Evolutionary conservation across 2,329 filamentous ascomycete genomes (phyloP), one percentile per base, ranked within the genome.

Genomic region (Diaporthe capsici): DNA sequence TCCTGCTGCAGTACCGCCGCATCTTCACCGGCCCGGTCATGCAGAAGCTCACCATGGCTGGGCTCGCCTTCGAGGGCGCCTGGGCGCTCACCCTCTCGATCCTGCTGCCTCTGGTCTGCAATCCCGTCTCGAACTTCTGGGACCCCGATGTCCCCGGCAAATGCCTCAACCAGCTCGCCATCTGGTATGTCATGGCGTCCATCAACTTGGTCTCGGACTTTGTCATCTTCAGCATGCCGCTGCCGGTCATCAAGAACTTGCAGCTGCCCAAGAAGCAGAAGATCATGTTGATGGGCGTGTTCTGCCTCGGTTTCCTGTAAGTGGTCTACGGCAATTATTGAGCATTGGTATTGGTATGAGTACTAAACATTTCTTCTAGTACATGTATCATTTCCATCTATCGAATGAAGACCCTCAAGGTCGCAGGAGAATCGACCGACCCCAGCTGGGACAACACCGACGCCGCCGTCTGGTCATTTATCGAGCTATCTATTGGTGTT

Each of bases 1-100:
- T 84, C 73, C 76, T 84, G 10, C 76, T 84, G 12, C 83, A 84
- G 75, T 84, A 84, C 80, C 80, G 82, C 3, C 81, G 83, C 22
- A 81, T 84, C 25, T 84, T 84, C 71, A 75, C 79, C 17, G 76
- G 76, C 20, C 44, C 57, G 0, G 51, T 65, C n/a, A 82, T 82
- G 63, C 80, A 79, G 53, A 77, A 63, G 15, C 53, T 79, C 7
- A 80, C 79, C 15, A 13, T 77, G 20, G 73, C 47, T 3, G 71
- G 73, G 0, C 74, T 82, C n/a, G 55, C 71, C 58, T 78, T 82
- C 55, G 71, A 81, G 57, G 39, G 58, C 20, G 60, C 74, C 12
- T 82, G 80, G 80, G 77, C 79, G 1, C 25, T 79, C 17, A 79
- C 76, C 12, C 74, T 81, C 3, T 77, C 75, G 17, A 58, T 80